Base-by-base conservation (phyloP, 139 green algal species). In the Desmodesmus armatus region DNA sequence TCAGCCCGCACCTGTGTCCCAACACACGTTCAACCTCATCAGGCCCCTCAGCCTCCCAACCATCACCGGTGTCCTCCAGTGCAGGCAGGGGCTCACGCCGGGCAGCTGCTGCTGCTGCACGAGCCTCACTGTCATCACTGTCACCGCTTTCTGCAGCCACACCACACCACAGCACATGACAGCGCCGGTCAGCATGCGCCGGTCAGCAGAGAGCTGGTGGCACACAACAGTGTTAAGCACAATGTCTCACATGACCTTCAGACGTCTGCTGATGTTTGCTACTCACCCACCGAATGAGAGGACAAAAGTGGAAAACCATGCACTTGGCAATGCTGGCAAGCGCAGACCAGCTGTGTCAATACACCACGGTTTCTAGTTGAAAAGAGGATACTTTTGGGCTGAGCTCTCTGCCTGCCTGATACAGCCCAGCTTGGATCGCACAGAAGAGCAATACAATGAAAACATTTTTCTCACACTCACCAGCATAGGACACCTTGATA, bases 1-100 rank as follows among this genome's bases (percentile, higher is more conserved):
- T 35, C 11, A 72, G 11, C 7, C 27, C 82, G 19, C 44, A 94
- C 91, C 92, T 92, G 87, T 96, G 94, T 2, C 40, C 85, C 39
- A 96, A 77, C 37, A 96, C 90, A 17, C 88, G 74, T 49, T 96
- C 94, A 17, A 96, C 89, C 81, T 96, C 93, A 40, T 95, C 91
- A 27, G 86, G 85, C 40, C 94, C 91, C 21, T 94, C 89, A 73
- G 94, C 91, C 37, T 94, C 88, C n/a, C 91, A 88, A 29, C 75
- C 82, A 9, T 90, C 88, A 19, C 78, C 85, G 3, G 80, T 79
- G 23, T 91, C 90, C 27, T 92, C 85, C 58, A 93, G 89, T 27
- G 88, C 85, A 44, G 91, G 79, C n/a, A 92, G 58, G 21, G 86
- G 75, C 69, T 92, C 90, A 55, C 86, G 83, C 62, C 53, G 35